Conservation (phyloP, 768 basidiomycete genomes). For the Strobilomyces echinocephalus region DNA sequence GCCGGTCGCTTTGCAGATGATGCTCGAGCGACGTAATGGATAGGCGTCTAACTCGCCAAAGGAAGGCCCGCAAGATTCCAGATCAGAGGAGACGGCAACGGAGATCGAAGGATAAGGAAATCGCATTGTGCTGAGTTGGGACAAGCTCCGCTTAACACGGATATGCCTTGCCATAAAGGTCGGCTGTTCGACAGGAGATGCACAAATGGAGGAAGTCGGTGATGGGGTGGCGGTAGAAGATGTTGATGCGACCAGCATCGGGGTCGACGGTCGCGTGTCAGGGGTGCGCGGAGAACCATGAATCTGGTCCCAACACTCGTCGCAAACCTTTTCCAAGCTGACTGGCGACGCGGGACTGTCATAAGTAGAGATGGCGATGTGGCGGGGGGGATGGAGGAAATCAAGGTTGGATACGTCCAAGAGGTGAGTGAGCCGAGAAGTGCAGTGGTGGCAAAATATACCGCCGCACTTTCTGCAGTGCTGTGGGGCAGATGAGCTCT, state of each 20-base stretch:
- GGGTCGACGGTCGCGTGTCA: slow-evolving; percentile 32
- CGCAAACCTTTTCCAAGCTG: slow-evolving; percentile 59
- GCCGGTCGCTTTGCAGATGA: slow-evolving; percentile 73
- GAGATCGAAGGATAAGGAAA: slow-evolving; percentile 24
- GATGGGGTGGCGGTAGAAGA: slow-evolving; percentile 31
- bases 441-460: slow-evolving; percentile 65
- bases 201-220: slow-evolving; percentile 33
- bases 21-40: slow-evolving; percentile 60
- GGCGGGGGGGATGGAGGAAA: slow-evolving; percentile 69
- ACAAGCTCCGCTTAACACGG: slow-evolving; percentile 25
- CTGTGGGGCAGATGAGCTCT: slow-evolving; percentile 34
- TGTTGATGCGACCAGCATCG: slow-evolving; percentile 34
- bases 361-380: slow-evolving; percentile 53
- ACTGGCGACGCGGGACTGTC: slow-evolving; percentile 60
- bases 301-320: slow-evolving; percentile 73
- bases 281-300: slow-evolving; percentile 50
- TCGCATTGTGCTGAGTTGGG: slow-evolving; percentile 26
- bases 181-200: slow-evolving; percentile 29
- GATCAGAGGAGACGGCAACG: slow-evolving; percentile 19
- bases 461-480: slow-evolving; percentile 86
- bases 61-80: slow-evolving; percentile 39
- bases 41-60: slow-evolving; percentile 73
- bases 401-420: slow-evolving; percentile 68
- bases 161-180: slow-evolving; percentile 15
- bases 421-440: slow-evolving; percentile 53